Conservation (phyloP, 345 rosid species). For the Leavenworthia alabamica region DNA sequence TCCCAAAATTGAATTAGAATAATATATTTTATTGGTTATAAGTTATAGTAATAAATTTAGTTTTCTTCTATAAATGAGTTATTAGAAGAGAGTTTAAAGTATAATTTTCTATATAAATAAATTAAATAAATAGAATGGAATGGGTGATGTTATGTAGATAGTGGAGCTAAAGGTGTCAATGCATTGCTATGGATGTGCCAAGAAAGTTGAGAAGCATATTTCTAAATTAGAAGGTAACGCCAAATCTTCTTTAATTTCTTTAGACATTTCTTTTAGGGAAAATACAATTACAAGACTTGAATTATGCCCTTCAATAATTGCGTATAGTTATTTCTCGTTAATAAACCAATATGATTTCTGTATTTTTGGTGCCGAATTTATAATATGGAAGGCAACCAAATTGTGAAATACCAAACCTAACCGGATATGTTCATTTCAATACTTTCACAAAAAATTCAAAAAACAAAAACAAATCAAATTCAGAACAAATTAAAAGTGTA, state of each 20-base stretch:
- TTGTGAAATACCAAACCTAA: background rate
- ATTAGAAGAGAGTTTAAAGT: background rate
- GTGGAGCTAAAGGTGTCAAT: slow-evolving; percentile 82
- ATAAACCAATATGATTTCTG: slow-evolving; percentile 1
- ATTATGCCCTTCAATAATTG: slow-evolving; percentile 11
- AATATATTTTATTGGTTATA: background rate
- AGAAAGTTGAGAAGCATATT: slow-evolving; percentile 83
- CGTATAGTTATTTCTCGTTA: background rate
- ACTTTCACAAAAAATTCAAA: background rate
- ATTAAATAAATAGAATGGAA: background rate
- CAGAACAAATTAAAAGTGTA: background rate
- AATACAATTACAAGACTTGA: slow-evolving; percentile 13
- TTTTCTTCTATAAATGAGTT: background rate
- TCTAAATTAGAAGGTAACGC: slow-evolving; percentile 70
- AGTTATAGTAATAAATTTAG: background rate
- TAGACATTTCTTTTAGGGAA: slow-evolving; percentile 10
- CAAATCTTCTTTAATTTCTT: slow-evolving; percentile 20
- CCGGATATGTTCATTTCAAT: background rate
- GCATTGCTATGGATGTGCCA: slow-evolving; percentile 93
- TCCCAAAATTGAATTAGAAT: slow-evolving; percentile 2
- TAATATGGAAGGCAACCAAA: background rate
- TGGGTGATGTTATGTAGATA: slow-evolving; percentile 41
- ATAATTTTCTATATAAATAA: background rate
- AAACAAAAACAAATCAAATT: background rate
- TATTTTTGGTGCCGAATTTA: background rate